Conservation (phyloP, 805 yeast genomes). For the Starmerella kuoi region DNA sequence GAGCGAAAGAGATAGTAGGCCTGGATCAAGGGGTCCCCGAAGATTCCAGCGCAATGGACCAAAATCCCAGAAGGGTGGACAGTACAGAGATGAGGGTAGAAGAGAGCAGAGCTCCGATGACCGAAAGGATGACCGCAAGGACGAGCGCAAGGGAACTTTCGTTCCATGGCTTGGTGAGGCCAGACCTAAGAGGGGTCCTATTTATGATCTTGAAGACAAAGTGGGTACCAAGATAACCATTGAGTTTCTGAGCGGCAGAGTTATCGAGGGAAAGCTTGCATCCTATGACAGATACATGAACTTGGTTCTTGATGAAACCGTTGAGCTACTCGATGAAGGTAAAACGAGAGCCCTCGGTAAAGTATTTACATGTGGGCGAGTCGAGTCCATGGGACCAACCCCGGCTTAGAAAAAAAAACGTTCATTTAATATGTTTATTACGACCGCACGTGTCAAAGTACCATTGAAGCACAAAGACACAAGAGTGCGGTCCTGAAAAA, state of each 20-base stretch:
- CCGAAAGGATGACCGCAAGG: neutral
- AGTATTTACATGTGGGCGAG: slow-evolving; percentile 18
- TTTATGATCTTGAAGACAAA: slow-evolving; percentile 65
- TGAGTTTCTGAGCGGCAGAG: slow-evolving; percentile 76
- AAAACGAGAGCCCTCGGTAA: slow-evolving; percentile 57
- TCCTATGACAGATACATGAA: slow-evolving; percentile 97
- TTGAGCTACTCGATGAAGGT: slow-evolving; percentile 34
- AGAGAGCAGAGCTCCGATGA: neutral
- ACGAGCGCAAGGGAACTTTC: slow-evolving; percentile 22
- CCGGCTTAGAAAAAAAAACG: neutral
- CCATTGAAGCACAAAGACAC: no score
- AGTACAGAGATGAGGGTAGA: neutral
- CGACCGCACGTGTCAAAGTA: no score
- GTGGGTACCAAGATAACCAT: slow-evolving; percentile 63
- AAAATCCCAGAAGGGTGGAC: slow-evolving; percentile 6
- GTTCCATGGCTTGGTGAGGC: slow-evolving; percentile 34
- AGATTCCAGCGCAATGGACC: slow-evolving; percentile 1
- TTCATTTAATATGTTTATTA: no score
- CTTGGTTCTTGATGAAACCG: slow-evolving; percentile 48
- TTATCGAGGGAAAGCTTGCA: slow-evolving; percentile 64
- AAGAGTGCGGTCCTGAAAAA: no score
- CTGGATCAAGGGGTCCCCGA: neutral
- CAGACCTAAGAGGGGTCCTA: slow-evolving; percentile 84
- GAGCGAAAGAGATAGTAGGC: neutral
- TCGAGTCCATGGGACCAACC: slow-evolving; percentile 13